These are phyloP conservation scores for Amanita subjunquillea DNA, from an alignment of 768 basidiomycete genomes.

Conservation along the genomic window DNA sequence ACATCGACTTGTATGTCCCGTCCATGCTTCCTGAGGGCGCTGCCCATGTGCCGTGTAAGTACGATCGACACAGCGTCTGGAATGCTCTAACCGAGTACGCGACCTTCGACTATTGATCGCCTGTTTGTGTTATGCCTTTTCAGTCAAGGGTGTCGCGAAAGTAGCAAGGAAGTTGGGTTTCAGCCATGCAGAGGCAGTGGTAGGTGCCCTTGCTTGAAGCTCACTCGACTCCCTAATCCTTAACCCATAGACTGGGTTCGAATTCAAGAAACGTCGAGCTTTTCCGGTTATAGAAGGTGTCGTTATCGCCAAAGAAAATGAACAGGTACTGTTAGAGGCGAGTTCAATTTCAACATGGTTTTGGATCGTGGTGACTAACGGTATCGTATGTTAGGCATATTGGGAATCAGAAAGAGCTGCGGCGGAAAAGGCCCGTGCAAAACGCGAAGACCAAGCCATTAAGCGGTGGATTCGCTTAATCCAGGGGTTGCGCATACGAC, in stretches of 20 bases:
- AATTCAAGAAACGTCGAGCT: constrained; percentile 89
- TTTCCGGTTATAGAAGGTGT: constrained; percentile 79
- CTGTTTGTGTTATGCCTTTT: constrained; percentile 7
- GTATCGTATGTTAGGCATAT: constrained; percentile 51
- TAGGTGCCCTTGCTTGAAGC: constrained; percentile 29
- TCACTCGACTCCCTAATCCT: not conserved
- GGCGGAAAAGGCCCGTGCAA: constrained; percentile 64
- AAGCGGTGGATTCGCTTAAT: constrained; percentile 87
- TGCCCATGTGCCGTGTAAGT: constrained; percentile 85
- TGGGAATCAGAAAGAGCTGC: constrained; percentile 72
- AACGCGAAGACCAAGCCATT: constrained; percentile 68
- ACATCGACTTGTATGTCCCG: constrained; percentile 91
- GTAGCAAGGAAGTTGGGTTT: constrained; percentile 81
- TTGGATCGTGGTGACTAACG: not conserved
- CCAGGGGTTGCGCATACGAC: constrained; percentile 78
- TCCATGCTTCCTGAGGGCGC: constrained; percentile 90
- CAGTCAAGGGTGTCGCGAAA: constrained; percentile 83
- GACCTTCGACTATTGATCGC: not conserved
- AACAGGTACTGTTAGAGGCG: constrained; percentile 67
- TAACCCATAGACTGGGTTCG: constrained; percentile 72
- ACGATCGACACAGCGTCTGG: not conserved
- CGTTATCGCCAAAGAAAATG: constrained; percentile 77
- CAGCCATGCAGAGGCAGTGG: constrained; percentile 92
- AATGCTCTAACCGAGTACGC: not conserved
- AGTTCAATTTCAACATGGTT: constrained; percentile 12